Evolutionary conservation across 495 filamentous ascomycete species (phyloP).

Genomic region (Aspergillus hancockii): DNA sequence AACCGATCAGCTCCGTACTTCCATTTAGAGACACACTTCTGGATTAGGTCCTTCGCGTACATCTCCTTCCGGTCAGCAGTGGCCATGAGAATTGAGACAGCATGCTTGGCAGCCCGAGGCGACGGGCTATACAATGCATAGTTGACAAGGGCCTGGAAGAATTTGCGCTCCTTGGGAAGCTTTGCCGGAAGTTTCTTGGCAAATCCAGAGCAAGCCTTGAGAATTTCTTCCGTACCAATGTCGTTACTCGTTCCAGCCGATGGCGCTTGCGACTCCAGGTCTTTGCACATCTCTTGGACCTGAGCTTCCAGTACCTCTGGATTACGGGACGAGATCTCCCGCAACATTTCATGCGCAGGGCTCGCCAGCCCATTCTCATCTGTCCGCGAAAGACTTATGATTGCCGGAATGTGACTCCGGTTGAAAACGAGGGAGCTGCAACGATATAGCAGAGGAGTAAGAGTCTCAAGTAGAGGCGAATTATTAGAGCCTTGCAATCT

Average conservation of each 20-base stretch:
- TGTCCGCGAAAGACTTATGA: constrained; percentile 81
- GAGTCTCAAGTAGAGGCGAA: constrained; percentile 67
- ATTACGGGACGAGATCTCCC: constrained; percentile 85
- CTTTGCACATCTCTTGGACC: constrained; percentile 86
- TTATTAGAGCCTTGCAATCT: constrained; percentile 68
- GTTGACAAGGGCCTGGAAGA: constrained; percentile 73
- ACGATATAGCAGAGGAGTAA: constrained; percentile 83
- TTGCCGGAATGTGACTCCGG: constrained; percentile 85
- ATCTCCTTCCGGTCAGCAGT: constrained; percentile 80
- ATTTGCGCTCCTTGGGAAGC: constrained; percentile 81
- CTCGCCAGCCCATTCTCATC: constrained; percentile 75
- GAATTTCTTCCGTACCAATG: constrained; percentile 72
- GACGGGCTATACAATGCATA: constrained; percentile 83
- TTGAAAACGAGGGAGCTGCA: constrained; percentile 86
- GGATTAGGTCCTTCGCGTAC: constrained; percentile 80
- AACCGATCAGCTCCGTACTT: constrained; percentile 73
- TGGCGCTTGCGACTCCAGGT: constrained; percentile 78
- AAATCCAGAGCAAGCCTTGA: constrained; percentile 91
- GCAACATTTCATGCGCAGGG: constrained; percentile 85
- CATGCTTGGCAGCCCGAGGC: constrained; percentile 85
- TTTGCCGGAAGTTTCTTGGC: constrained; percentile 82
- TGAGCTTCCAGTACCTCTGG: constrained; percentile 90
- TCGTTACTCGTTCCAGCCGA: constrained; percentile 64
- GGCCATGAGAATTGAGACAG: constrained; percentile 84
- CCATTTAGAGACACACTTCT: constrained; percentile 74